Evolutionary conservation across 2,329 filamentous ascomycete species (phyloP).

Genomic region (Peltaster fructicola): DNA sequence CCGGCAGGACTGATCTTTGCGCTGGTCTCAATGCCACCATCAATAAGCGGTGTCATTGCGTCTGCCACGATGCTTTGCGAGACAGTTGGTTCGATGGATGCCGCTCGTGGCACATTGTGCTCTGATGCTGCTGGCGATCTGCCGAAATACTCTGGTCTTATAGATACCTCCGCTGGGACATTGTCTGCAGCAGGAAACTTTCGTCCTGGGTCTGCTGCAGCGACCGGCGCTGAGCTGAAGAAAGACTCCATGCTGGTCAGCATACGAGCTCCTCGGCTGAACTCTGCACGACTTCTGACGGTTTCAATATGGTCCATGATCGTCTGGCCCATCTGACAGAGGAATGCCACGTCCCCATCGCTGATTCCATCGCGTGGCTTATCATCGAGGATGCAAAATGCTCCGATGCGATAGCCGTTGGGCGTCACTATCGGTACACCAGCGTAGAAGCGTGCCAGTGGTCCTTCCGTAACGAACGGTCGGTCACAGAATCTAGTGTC

Average conservation of each 20-base stretch:
- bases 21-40: slow-evolving; percentile 26
- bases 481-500: slow-evolving; percentile 12
- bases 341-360: slow-evolving; percentile 32
- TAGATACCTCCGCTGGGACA: slow-evolving; percentile 1
- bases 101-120: not conserved
- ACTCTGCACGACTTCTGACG: slow-evolving; percentile 32
- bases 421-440: slow-evolving; percentile 44
- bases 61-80: slow-evolving; percentile 30
- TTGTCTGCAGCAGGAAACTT: not conserved
- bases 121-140: not conserved
- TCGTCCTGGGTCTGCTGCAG: not conserved
- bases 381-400: slow-evolving; percentile 41
- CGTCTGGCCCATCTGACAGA: slow-evolving; percentile 39
- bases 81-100: not conserved
- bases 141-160: slow-evolving; percentile 1
- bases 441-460: slow-evolving; percentile 31
- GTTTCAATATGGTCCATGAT: slow-evolving; percentile 46
- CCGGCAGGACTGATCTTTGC: not conserved
- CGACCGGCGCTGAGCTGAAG: not conserved
- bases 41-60: slow-evolving; percentile 38
- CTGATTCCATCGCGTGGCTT: slow-evolving; percentile 34
- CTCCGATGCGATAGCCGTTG: slow-evolving; percentile 40
- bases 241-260: slow-evolving; percentile 1
- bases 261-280: slow-evolving; percentile 2
- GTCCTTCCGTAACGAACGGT: slow-evolving; percentile 14